phyloP scores from a whole-genome alignment of 192 early-diverging fungal genomes.

The Allomyces javanicus region DNA sequence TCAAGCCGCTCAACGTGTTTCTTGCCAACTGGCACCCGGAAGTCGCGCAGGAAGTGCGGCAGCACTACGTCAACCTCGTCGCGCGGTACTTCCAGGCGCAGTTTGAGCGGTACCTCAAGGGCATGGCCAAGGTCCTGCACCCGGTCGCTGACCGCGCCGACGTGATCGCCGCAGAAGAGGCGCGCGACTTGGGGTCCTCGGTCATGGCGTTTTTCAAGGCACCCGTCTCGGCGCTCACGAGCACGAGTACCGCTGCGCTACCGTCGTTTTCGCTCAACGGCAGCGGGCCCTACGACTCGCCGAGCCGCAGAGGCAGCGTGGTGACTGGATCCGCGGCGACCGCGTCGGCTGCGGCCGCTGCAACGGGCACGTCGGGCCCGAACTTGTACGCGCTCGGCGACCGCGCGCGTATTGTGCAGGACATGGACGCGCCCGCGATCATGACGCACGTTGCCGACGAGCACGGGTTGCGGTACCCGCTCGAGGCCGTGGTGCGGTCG shows the following conservation, averaged over 20 bases:
- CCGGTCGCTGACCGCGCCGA: slow-evolving; percentile 16
- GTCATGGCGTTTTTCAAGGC: slow-evolving; percentile 1
- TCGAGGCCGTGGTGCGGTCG: neutral
- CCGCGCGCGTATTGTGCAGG: neutral
- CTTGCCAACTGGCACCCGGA: slow-evolving; percentile 70
- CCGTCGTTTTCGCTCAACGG: neutral
- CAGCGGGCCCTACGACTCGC: neutral
- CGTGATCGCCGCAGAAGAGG: slow-evolving; percentile 57
- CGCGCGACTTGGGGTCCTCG: slow-evolving; percentile 33
- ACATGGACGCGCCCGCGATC: neutral
- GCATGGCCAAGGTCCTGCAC: slow-evolving; percentile 41
- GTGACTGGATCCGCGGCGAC: neutral
- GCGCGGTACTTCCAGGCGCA: slow-evolving; percentile 70
- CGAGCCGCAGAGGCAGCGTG: no score
- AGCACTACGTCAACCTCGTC: slow-evolving; percentile 66
- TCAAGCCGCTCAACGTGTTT: slow-evolving; percentile 80
- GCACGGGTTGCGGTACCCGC: neutral
- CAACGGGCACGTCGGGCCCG: neutral
- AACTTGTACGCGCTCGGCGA: neutral
- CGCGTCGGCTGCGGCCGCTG: neutral
- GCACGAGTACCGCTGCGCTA: no score
- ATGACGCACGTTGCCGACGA: neutral
- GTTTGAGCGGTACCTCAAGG: slow-evolving; percentile 74
- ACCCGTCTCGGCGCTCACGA: neutral
- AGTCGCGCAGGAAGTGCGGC: slow-evolving; percentile 67